Evolutionary conservation across 768 basidiomycete species (phyloP).

Genomic region (Boletus sp.): DNA sequence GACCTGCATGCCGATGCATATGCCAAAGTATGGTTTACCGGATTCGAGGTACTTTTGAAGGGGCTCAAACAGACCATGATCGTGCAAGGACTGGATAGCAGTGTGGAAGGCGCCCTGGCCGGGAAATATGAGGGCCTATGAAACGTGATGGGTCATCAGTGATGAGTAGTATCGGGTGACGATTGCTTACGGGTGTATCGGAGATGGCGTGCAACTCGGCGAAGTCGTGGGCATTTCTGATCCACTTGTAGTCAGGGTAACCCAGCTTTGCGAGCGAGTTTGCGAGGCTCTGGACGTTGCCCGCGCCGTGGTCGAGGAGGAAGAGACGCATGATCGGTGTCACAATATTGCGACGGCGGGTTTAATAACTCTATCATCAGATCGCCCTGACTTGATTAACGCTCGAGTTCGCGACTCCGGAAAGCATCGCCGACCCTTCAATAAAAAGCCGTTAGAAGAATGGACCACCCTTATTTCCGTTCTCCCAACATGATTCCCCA

Average conservation of each 20-base stretch:
- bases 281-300: constrained; percentile 90
- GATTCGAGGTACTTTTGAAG: constrained; percentile 79
- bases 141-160: constrained; percentile 10
- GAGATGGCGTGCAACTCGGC: constrained; percentile 38
- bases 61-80: constrained; percentile 75
- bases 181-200: constrained; percentile 62
- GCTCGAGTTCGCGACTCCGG: too few relatives aligned
- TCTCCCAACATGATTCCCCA: constrained; percentile 40
- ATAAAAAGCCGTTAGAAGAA: constrained; percentile 14
- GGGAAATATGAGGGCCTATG: constrained; percentile 91
- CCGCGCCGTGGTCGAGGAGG: constrained; percentile 96
- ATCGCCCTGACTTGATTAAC: too few relatives aligned
- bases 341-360: not conserved
- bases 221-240: constrained; percentile 78
- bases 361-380: not conserved
- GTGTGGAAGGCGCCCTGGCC: constrained; percentile 94
- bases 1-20: constrained; percentile 98
- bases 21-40: constrained; percentile 93
- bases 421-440: not conserved
- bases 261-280: constrained; percentile 87
- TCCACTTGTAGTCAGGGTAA: constrained; percentile 81
- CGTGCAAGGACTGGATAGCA: constrained; percentile 73
- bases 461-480: constrained; percentile 15
- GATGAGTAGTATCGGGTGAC: constrained; percentile 3
- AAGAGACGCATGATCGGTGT: constrained; percentile 55